Base-by-base conservation (phyloP, 306 rosid genomes). In the Malus fusca region DNA sequence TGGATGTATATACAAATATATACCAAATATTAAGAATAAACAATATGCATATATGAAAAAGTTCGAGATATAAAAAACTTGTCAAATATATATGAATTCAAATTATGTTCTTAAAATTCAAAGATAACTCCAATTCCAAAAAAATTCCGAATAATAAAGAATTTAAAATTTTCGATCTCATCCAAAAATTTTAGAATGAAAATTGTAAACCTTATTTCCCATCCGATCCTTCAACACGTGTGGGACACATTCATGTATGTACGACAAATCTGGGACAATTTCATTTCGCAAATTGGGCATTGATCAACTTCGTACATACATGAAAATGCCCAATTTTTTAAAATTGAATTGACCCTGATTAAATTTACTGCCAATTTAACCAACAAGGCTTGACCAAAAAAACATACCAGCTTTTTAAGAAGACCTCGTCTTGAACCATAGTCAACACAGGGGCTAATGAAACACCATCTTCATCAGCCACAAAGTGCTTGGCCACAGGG, bases 401-500 rank as follows among this genome's bases (percentile, higher is more conserved):
- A 48, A 48, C 21, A 5, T 48, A 48, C 55, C 55, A 48, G 78
- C 82, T 76, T 0, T 78, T 40, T 2, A 89, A 28, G 76, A 65
- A 81, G 81, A 80, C 59, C 25, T 85, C 71, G 31, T 87, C 86
- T 18, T 84, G 89, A 12, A 4, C 0, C 72, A 84, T 66, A 1
- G 80, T 25, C 64, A 86, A 5, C 0, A 65, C 0, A 17, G 88
- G 88, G 2, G 74, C 88, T 18, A 89, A 35, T 0, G 90, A 83
- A 48, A 82, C 89, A 13, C 84, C 92, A 71, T 84, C 85, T 52
- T 76, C 83, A 22, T 78, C n/a, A 0, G 15, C 78, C 18, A 75
- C 89, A 59, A 84, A 81, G 44, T 71, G n/a, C 71, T 72, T 76
- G 35, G 75, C 77, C 3, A 77, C 87, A 1, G 87, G 81, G 23